Percentiles rank a stretch among this genome's conserved stretches.
Evolutionary conservation across 2,329 filamentous ascomycete genomes (phyloP).

Genomic region (Xylariales sp.): DNA sequence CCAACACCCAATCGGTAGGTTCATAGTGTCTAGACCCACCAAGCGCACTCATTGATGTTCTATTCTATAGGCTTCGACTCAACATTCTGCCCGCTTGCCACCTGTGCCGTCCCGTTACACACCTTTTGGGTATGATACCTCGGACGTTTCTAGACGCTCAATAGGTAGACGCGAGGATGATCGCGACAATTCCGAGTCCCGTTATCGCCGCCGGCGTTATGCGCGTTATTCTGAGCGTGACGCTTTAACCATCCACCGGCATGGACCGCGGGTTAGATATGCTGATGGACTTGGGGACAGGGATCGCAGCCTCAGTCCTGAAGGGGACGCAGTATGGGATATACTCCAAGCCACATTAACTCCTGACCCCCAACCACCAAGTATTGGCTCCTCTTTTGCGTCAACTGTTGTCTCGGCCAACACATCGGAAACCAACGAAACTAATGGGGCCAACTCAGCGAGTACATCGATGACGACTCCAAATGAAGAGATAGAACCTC

Average conservation of each 20-base stretch:
- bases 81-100: neutral
- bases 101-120: neutral
- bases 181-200: constrained; percentile 9
- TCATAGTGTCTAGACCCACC: neutral
- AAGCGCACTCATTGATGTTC: neutral
- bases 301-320: constrained; percentile 82
- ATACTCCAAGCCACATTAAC: constrained; percentile 83
- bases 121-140: neutral
- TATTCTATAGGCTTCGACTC: neutral
- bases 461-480: constrained; percentile 59
- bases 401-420: constrained; percentile 67
- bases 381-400: constrained; percentile 83
- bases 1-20: constrained; percentile 10
- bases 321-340: constrained; percentile 77
- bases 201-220: constrained; percentile 16
- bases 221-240: constrained; percentile 4
- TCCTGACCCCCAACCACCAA: constrained; percentile 83
- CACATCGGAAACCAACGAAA: constrained; percentile 56
- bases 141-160: neutral
- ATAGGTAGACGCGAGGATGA: constrained; percentile 4
- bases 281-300: constrained; percentile 86
- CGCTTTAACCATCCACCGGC: neutral
- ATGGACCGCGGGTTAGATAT: constrained; percentile 20
- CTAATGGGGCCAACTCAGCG: constrained; percentile 56
- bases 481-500: constrained; percentile 56